Conservation (phyloP, 176 grass and related monocot species). For the Elymus sibiricus region DNA sequence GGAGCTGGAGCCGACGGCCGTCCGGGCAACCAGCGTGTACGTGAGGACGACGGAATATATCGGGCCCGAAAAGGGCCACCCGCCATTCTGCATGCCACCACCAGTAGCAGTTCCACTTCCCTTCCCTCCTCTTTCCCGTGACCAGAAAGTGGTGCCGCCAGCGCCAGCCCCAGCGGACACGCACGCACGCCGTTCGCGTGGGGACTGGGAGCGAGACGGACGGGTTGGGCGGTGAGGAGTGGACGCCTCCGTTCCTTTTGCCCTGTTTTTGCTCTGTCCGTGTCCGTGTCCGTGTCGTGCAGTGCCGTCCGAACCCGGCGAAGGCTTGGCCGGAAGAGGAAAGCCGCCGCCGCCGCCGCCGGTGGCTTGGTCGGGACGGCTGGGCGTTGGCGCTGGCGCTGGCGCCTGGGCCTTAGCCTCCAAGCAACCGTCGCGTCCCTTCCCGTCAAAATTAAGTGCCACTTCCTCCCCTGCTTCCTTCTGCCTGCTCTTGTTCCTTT, state of each 20-base stretch:
- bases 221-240: background rate
- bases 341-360: no score
- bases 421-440: constrained; percentile 31
- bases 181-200: background rate
- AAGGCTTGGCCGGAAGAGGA: background rate
- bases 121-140: background rate
- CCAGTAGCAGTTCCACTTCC: no score
- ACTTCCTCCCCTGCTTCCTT: background rate
- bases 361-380: background rate
- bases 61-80: no score
- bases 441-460: background rate
- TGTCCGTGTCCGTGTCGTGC: background rate
- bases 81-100: no score
- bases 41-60: background rate
- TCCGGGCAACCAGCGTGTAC: background rate
- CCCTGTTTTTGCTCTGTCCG: no score
- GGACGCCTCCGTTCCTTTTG: background rate
- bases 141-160: background rate
- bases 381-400: background rate
- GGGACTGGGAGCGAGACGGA: no score
- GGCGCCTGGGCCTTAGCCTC: constrained; percentile 3
- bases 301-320: background rate
- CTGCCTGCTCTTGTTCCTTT: background rate
- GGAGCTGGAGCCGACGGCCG: background rate
- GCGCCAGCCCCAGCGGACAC: background rate